phyloP scores from a whole-genome alignment of 345 rosid genomes.

The Bruguiera sexangula region DNA sequence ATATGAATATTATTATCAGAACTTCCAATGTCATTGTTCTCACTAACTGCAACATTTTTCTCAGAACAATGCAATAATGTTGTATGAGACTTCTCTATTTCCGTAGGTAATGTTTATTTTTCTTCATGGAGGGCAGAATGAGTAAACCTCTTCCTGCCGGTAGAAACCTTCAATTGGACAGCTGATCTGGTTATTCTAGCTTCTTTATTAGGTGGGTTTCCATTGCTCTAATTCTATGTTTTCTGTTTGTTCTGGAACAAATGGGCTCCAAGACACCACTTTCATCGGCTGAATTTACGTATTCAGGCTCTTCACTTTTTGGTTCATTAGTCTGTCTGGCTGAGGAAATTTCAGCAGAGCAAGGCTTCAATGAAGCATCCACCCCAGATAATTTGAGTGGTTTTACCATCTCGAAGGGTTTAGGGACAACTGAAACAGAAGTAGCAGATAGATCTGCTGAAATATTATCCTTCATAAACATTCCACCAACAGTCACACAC shows the following conservation, averaged over 20 bases:
- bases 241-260: slow-evolving; percentile 2
- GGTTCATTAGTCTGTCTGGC: neutral
- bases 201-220: slow-evolving; percentile 4
- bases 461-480: slow-evolving; percentile 1
- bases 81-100: neutral
- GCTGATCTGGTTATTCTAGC: slow-evolving; percentile 15
- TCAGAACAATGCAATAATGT: neutral
- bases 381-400: neutral
- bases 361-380: slow-evolving; percentile 1
- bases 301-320: slow-evolving; percentile 5
- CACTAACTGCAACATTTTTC: neutral
- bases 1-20: neutral
- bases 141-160: slow-evolving; percentile 6
- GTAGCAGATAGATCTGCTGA: slow-evolving; percentile 6
- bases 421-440: slow-evolving; percentile 11
- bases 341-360: neutral
- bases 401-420: neutral
- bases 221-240: neutral
- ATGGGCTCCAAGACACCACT: neutral
- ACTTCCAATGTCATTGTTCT: neutral
- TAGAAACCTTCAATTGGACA: slow-evolving; percentile 2
- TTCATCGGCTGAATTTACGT: neutral
- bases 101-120: slow-evolving; percentile 6
- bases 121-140: slow-evolving; percentile 5
- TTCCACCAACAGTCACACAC: slow-evolving; percentile 8